Conservation (phyloP, 2,329 filamentous ascomycete species). For the Coniochaeta hoffmannii region DNA sequence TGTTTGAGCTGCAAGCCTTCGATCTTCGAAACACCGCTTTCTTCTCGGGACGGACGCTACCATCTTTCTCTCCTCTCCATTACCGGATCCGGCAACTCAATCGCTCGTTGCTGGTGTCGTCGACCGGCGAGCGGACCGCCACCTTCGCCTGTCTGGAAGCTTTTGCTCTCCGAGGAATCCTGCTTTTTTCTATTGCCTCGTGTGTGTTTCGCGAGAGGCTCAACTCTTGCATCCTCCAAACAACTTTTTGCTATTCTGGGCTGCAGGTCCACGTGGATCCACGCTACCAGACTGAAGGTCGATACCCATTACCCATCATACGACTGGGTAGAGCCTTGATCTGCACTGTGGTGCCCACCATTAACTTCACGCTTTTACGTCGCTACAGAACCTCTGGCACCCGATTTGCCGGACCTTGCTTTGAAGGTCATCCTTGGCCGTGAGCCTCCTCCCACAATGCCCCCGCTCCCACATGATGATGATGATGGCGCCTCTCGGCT, state of each 20-base stretch:
- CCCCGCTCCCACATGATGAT: slow-evolving; percentile 1
- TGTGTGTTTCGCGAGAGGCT: neutral
- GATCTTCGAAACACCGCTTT: neutral
- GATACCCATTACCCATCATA: neutral
- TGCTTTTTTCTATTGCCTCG: neutral
- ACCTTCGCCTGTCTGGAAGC: neutral
- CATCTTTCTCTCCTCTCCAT: neutral
- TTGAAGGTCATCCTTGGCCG: neutral
- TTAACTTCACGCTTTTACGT: neutral
- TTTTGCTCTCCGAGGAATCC: neutral
- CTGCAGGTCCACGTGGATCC: neutral
- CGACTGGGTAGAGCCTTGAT: neutral
- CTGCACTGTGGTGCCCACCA: neutral
- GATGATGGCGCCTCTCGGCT: neutral
- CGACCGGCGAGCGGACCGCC: neutral
- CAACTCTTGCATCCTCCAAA: neutral
- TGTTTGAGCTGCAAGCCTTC: neutral
- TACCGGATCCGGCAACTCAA: neutral
- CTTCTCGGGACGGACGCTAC: neutral
- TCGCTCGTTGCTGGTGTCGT: neutral
- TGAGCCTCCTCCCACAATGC: slow-evolving; percentile 1
- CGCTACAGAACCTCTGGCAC: neutral
- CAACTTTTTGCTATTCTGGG: neutral
- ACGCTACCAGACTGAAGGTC: neutral
- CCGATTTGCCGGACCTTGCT: neutral